Conservation (phyloP, 1,139 yeast species). For the Geotrichum phurueaensis region DNA sequence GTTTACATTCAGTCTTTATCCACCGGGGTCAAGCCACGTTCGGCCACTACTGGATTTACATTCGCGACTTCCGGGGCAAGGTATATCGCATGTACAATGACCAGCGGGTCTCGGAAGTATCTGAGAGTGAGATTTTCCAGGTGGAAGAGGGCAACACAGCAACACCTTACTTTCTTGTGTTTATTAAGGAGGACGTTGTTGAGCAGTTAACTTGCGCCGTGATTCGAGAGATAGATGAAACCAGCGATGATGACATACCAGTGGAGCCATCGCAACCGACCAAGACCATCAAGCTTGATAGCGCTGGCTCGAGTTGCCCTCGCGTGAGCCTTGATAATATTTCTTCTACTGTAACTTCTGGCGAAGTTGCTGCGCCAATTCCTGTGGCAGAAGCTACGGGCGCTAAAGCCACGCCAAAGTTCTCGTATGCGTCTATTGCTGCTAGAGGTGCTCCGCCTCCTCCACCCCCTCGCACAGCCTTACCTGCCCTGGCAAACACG, state of each 20-base stretch:
- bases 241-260: background rate
- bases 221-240: conserved; percentile 20
- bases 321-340: background rate
- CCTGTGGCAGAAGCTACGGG: background rate
- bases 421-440: background rate
- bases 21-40: conserved; percentile 94
- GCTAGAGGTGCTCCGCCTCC: background rate
- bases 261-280: background rate
- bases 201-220: conserved; percentile 58
- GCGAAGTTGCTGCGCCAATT: background rate
- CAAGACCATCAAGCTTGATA: background rate
- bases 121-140: conserved; percentile 67
- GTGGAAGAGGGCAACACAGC: conserved; percentile 70
- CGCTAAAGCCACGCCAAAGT: background rate
- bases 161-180: conserved; percentile 87
- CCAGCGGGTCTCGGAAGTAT: conserved; percentile 78
- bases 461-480: background rate
- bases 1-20: conserved; percentile 84
- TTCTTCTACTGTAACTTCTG: background rate
- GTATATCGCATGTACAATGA: conserved; percentile 88
- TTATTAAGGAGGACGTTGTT: conserved; percentile 61
- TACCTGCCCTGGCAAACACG: background rate
- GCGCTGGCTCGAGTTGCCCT: background rate
- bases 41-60: conserved; percentile 96
- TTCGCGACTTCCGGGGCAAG: conserved; percentile 61